A percentile compares a stretch with the other conserved stretches of the same genome.
phyloP scores from a whole-genome alignment of 2,329 filamentous ascomycete species.

The Clarireedia paspali region DNA sequence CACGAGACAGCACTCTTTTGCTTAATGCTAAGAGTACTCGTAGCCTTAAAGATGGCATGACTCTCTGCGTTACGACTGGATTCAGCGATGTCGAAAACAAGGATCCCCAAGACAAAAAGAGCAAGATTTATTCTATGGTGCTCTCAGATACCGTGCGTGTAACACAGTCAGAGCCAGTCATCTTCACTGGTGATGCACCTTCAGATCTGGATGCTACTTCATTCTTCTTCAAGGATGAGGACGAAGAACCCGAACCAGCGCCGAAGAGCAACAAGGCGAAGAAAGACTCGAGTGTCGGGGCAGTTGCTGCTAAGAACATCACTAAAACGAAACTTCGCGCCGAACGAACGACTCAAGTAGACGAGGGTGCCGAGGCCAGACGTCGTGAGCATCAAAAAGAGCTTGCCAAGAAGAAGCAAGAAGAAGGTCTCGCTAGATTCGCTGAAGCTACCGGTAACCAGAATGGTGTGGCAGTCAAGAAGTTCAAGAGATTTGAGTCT shows the following conservation, averaged over 20 bases:
- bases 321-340: slow-evolving; percentile 88
- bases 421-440: slow-evolving; percentile 78
- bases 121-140: slow-evolving; percentile 80
- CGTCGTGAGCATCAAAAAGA: slow-evolving; percentile 91
- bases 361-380: slow-evolving; percentile 82
- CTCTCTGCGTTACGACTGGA: slow-evolving; percentile 80
- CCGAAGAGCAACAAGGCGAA: slow-evolving; percentile 86
- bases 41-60: slow-evolving; percentile 92
- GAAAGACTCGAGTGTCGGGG: slow-evolving; percentile 73
- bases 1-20: slow-evolving; percentile 72
- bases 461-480: slow-evolving; percentile 90
- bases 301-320: slow-evolving; percentile 90
- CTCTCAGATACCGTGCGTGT: slow-evolving; percentile 92
- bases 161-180: slow-evolving; percentile 65
- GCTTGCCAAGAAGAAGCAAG: slow-evolving; percentile 78
- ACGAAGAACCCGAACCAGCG: slow-evolving; percentile 56
- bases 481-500: slow-evolving; percentile 98
- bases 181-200: slow-evolving; percentile 90
- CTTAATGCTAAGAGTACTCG: slow-evolving; percentile 82
- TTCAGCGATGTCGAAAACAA: slow-evolving; percentile 85
- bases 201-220: slow-evolving; percentile 90
- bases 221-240: slow-evolving; percentile 98
- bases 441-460: slow-evolving; percentile 76
- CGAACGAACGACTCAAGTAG: slow-evolving; percentile 78
- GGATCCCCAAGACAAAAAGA: slow-evolving; percentile 81